Base-by-base conservation (phyloP, 176 grass and related monocot genomes). In the Eragrostis nindensis region DNA sequence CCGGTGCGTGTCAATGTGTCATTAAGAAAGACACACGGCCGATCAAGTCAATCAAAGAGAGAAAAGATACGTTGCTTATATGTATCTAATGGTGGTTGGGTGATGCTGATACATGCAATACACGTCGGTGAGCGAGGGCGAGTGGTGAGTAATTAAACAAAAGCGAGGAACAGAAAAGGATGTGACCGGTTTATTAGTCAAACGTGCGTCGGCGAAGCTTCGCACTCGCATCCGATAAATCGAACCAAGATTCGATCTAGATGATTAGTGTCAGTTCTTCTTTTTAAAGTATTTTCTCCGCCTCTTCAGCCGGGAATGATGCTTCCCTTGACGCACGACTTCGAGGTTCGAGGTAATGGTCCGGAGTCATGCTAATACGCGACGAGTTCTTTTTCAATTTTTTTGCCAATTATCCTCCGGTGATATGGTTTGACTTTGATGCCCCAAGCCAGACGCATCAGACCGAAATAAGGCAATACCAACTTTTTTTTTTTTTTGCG, bases 81-180 rank as follows among this genome's bases (percentile, higher is more conserved):
- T 36, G 2, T 42, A 45, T 49, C 60, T 11, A 25, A 72, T 1
- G 80, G 80, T 79, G 80, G 86, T 83, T 88, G 86, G 29, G 48
- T 66, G 86, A 83, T 9, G 59, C 43, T 49, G 75, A 77, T 48
- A 49, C 42, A 59, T 8, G 10, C 16, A 14, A 18, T 50, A 45
- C 24, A 29, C 66, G 1, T 41, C 4, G 16, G 32, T 36, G 32
- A 36, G 32, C 32, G 32, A 36, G n/a, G n/a, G 43, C 19, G 36
- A 48, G 16, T 26, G 47, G 19, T 12, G 0, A 19, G 49, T 48
- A n/a, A n/a, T n/a, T n/a, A 36, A 68, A 54, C 17, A 54, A 54
- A 39, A 62, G 18, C 26, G 39, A 84, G 62, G 13, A 2, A 2
- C 24, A 1, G 0, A 68, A n/a, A 21, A 40, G 32, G 12, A 38